Evolutionary conservation across 139 green algal species (phyloP), one percentile per base, ranked within the genome.

Genomic region (Chlamydomonas sp.): DNA sequence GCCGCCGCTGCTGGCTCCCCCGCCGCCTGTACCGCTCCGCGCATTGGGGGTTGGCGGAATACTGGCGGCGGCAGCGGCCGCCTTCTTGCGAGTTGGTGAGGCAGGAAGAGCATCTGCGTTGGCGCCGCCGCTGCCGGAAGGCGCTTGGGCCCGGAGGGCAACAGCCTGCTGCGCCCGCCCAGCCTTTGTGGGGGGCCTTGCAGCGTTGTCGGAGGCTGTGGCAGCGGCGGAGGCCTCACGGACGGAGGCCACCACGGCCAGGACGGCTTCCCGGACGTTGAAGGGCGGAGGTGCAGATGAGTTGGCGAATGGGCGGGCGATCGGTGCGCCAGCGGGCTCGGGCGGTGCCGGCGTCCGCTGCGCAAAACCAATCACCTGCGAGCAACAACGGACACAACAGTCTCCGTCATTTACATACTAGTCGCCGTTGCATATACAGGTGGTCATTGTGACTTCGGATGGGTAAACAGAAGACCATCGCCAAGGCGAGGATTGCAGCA

Each of bases 261-360:
- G 61, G 49, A 87, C 73, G 31, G 83, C 83, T 7, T 87, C 83
- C 6, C 83, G 83, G 4, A 87, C 61, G 61, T 80, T 87, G 73
- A 87, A 87, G 17, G 49, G 31, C 31, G 31, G 31, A 49, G 31
- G 31, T 49, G 31, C 31, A 49, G 31, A 49, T 49, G 31, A 49
- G 31, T 49, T 49, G 31, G 31, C 31, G 31, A 49, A 49, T 49
- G 31, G 31, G 31, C 31, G 31, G 31, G 31, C 31, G 31, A 49
- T 49, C 31, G 77, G 60, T 60, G 60, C 12, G 59, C 77, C 77
- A 4, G 79, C 66, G 7, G 58, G 15, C 14, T 87, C 83, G 3
- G 83, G 73, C 62, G 83, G 83, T 31, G 83, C 59, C 8, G 83
- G 62, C 15, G 83, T 87, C 62, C 83, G 83, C 73, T 87, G 83